Evolutionary conservation across 106 monocot species (phyloP).

Genomic region (Dioscorea dumetorum): DNA sequence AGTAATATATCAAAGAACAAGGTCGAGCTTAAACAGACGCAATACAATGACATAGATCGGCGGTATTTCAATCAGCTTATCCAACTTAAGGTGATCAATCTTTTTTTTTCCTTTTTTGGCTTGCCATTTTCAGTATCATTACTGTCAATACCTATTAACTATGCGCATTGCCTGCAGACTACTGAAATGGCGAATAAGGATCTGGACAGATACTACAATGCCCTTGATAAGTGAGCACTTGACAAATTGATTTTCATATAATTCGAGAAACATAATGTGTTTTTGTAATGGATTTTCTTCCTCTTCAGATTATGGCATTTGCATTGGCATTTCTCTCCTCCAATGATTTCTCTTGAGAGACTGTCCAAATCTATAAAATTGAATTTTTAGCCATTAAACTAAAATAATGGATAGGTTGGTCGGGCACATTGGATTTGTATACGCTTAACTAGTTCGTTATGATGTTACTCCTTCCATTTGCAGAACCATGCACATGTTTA

Average conservation of each 20-base stretch:
- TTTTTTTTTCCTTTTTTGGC: neutral
- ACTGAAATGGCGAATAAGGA: constrained; percentile 99
- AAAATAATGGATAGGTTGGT: too few species aligned
- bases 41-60: constrained; percentile 93
- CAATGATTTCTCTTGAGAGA: neutral
- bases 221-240: constrained; percentile 87
- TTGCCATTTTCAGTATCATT: constrained; percentile 1
- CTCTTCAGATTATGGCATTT: neutral
- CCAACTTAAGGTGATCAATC: constrained; percentile 76
- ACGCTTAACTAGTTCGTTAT: too few species aligned
- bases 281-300: too few species aligned
- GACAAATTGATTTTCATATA: neutral
- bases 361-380: neutral
- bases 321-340: neutral
- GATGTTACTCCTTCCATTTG: too few species aligned
- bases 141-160: neutral
- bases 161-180: constrained; percentile 49
- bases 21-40: constrained; percentile 84
- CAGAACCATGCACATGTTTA: too few species aligned
- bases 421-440: too few species aligned
- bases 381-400: too few species aligned
- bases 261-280: neutral
- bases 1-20: constrained; percentile 86
- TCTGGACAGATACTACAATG: constrained; percentile 87
- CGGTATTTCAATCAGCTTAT: constrained; percentile 88